Base-by-base conservation (phyloP, 345 rosid genomes). In the Excoecaria cochinchinensis region DNA sequence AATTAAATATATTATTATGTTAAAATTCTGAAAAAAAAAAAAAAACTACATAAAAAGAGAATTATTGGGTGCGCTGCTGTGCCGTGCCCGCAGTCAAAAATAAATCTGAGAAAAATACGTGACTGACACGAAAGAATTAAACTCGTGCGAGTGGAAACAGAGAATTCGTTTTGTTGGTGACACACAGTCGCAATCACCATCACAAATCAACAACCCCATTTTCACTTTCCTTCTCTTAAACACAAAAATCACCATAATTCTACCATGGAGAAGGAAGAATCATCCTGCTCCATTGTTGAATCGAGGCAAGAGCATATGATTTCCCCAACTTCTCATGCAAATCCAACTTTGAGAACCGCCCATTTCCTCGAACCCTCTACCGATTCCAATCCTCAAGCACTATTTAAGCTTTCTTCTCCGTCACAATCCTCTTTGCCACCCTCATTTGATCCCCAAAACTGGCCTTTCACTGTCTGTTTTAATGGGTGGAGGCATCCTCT, bases 401-500 rank as follows among this genome's bases (percentile, higher is more conserved):
- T 77, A 19, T 65, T 64, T 6, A 65, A 48, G 13, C 79, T 81
- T 8, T 83, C 85, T 52, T 73, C 67, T 31, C 31, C 2, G 31
- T 31, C 31, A 31, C 31, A 31, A 0, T 71, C 74, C 55, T 47
- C 66, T 63, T 16, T 63, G 1, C 65, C 80, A 0, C 17, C 60
- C 55, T 6, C 21, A 3, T 68, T 53, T 71, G 82, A 79, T 3
- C 76, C 85, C 17, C 59, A 25, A 61, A 47, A 70, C 3, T 78
- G 81, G 65, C 78, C 85, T 40, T 63, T 70, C 0, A 73, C 48
- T 46, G 79, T 84, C 39, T 55, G 3, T 4, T 81, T 82, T 60
- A 25, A 66, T 36, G 84, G 81, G 9, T 84, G 89, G 89, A 77
- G 63, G 6, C 0, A 22, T 5, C 78, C 83, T 2, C 67, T 40